These are phyloP conservation scores for Irineochytrium annulatum DNA, from an alignment of 192 early-diverging fungal genomes.

Conservation along the genomic window DNA sequence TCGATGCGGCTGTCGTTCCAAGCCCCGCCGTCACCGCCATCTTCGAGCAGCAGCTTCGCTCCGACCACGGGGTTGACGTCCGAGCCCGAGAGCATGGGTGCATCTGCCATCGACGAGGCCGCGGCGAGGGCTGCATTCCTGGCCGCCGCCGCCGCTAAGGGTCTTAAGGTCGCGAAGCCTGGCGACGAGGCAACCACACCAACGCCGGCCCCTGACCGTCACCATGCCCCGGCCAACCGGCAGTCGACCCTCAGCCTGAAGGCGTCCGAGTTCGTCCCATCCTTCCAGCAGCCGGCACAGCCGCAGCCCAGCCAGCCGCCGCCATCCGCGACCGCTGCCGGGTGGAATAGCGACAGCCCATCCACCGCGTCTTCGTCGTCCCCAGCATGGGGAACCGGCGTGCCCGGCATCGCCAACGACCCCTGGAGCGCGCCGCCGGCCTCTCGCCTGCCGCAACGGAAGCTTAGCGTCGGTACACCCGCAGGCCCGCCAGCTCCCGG, in stretches of 20 bases:
- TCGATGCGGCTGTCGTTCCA: constrained; percentile 12
- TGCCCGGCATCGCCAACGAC: background rate
- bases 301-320: too few relatives aligned
- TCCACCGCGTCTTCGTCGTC: too few relatives aligned
- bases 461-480: constrained; percentile 14
- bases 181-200: background rate
- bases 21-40: constrained; percentile 5
- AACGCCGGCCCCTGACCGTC: background rate
- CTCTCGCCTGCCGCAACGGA: background rate
- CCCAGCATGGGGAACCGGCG: too few relatives aligned
- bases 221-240: background rate
- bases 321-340: too few relatives aligned
- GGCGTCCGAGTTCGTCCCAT: constrained; percentile 3
- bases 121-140: constrained; percentile 20
- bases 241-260: background rate
- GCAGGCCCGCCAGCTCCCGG: constrained; percentile 17
- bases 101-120: background rate
- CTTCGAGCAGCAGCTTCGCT: background rate
- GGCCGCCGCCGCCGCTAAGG: constrained; percentile 26
- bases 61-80: background rate
- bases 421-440: background rate
- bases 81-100: too few relatives aligned
- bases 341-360: background rate
- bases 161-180: constrained; percentile 7
- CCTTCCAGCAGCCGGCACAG: too few relatives aligned